phyloP scores from a whole-genome alignment of 305 asterid species.

The Fraxinus platypoda region DNA sequence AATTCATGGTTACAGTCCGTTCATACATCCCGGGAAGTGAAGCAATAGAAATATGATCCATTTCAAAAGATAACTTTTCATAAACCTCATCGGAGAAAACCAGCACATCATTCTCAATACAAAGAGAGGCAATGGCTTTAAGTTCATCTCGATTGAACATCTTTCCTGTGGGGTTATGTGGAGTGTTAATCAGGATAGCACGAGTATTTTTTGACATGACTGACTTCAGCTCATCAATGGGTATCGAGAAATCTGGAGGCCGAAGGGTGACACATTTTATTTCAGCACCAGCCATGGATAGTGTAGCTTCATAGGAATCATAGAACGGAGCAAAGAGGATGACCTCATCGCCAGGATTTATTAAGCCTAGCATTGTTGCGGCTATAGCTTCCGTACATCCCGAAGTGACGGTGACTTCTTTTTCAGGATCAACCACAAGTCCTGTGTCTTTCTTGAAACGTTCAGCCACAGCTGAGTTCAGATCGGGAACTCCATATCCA shows the following conservation, averaged over 20 bases:
- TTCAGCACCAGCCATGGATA: conserved; percentile 93
- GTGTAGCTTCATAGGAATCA: conserved; percentile 89
- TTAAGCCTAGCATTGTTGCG: conserved; percentile 82
- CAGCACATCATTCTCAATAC: conserved; percentile 74
- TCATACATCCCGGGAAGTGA: conserved; percentile 89
- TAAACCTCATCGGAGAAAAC: conserved; percentile 86
- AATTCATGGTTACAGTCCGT: conserved; percentile 80
- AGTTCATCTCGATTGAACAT: conserved; percentile 82
- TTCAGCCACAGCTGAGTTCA: conserved; percentile 74
- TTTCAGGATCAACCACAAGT: conserved; percentile 70
- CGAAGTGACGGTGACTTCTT: conserved; percentile 76
- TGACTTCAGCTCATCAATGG: conserved; percentile 77
- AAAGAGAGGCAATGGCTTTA: conserved; percentile 54
- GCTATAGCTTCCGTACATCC: conserved; percentile 96
- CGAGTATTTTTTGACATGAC: conserved; percentile 65
- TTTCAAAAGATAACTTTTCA: conserved; percentile 82
- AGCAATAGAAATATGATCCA: conserved; percentile 88
- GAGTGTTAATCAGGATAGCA: conserved; percentile 82
- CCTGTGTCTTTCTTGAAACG: conserved; percentile 82
- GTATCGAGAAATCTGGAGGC: conserved; percentile 78
- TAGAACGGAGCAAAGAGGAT: conserved; percentile 89
- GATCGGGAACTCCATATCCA: conserved; percentile 87
- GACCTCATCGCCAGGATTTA: conserved; percentile 94
- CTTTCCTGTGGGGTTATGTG: conserved; percentile 95
- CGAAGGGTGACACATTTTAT: conserved; percentile 61